phyloP scores from a whole-genome alignment of 345 rosid species.

The Carallia pectinifolia region DNA sequence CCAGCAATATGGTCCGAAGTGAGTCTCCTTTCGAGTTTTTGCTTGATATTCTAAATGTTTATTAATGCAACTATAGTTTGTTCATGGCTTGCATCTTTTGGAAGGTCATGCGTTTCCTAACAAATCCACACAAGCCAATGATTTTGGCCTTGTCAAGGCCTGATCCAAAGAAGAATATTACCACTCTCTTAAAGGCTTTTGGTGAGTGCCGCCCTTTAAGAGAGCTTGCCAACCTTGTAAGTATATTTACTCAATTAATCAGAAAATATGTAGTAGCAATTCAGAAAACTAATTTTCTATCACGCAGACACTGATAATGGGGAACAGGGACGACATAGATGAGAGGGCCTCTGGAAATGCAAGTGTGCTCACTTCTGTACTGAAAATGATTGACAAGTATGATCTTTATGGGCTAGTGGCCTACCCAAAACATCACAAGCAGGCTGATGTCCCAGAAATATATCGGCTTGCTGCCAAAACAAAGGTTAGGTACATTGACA shows the following conservation, averaged over 20 bases:
- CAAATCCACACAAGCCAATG: slow-evolving; percentile 95
- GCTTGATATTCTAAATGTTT: neutral
- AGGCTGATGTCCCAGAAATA: slow-evolving; percentile 91
- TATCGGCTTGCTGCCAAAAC: slow-evolving; percentile 89
- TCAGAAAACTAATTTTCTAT: slow-evolving; percentile 9
- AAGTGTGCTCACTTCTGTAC: slow-evolving; percentile 72
- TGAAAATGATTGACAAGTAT: slow-evolving; percentile 85
- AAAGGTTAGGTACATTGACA: slow-evolving; percentile 66
- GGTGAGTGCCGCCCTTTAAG: slow-evolving; percentile 88
- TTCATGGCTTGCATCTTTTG: slow-evolving; percentile 12
- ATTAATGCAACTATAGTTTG: neutral
- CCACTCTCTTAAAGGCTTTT: slow-evolving; percentile 89
- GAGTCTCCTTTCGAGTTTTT: slow-evolving; percentile 27
- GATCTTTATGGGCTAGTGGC: slow-evolving; percentile 94
- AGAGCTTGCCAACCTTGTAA: slow-evolving; percentile 96
- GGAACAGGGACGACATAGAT: slow-evolving; percentile 88
- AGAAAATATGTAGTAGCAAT: neutral
- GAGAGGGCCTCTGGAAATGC: slow-evolving; percentile 77
- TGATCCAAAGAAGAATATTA: slow-evolving; percentile 94
- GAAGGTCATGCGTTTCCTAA: slow-evolving; percentile 87
- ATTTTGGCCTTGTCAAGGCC: slow-evolving; percentile 96
- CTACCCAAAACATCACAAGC: slow-evolving; percentile 97
- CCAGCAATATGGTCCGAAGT: slow-evolving; percentile 95
- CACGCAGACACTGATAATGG: slow-evolving; percentile 81
- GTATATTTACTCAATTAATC: slow-evolving; percentile 8